A percentile compares a stretch with the other conserved stretches of the same genome.
Evolutionary conservation across 306 rosid genomes (phyloP).

Genomic region (Citrullus colocynthis): DNA sequence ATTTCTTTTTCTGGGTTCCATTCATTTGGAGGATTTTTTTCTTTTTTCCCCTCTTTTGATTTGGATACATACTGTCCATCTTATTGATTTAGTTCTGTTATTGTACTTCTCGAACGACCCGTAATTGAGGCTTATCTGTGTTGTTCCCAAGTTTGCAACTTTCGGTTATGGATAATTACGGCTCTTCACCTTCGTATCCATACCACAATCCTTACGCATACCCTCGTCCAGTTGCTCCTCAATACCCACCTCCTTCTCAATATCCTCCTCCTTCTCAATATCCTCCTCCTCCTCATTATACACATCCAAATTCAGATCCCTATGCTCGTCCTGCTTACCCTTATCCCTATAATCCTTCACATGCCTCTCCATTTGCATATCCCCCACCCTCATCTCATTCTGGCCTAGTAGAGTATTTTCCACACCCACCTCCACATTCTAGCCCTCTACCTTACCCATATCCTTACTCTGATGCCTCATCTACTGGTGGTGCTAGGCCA

Average conservation of each 20-base stretch:
- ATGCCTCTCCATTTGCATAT: conserved; percentile 19
- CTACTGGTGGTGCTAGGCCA: conserved; percentile 24
- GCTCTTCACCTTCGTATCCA: conserved; percentile 30
- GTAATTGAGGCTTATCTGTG: neutral
- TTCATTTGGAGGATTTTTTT: neutral
- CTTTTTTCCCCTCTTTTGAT: neutral
- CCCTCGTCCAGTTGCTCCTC: conserved; percentile 21
- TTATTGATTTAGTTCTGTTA: neutral
- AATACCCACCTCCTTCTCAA: conserved; percentile 18
- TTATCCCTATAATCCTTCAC: conserved; percentile 10
- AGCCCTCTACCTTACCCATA: conserved; percentile 24
- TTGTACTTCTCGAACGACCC: neutral
- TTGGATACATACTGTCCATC: neutral
- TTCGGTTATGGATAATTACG: conserved; percentile 31
- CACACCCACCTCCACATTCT: conserved; percentile 15
- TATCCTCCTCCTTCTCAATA: conserved; percentile 14
- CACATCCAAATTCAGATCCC: conserved; percentile 13
- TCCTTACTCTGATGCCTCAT: conserved; percentile 22
- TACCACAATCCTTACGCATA: conserved; percentile 28
- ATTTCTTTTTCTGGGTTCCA: neutral
- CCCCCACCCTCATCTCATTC: conserved; percentile 26
- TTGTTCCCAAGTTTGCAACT: neutral
- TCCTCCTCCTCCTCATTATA: neutral
- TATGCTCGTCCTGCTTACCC: conserved; percentile 15
- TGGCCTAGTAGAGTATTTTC: neutral